phyloP scores from a whole-genome alignment of 352 stramenopile species.

The Phytopythium kandeliae region DNA sequence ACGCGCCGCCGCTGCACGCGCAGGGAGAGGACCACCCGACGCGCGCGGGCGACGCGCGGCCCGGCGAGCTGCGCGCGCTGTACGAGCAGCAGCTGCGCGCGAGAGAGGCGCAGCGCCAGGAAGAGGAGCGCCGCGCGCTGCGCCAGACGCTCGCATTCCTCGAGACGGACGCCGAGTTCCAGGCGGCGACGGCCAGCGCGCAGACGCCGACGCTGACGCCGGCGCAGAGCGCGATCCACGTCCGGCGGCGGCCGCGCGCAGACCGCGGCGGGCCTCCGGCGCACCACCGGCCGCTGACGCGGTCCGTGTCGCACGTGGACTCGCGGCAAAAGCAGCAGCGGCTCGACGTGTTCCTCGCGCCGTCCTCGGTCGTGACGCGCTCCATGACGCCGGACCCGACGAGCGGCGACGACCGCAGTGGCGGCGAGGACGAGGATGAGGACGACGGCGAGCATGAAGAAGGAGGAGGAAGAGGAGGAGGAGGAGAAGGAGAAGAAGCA shows the following conservation, averaged over 20 bases:
- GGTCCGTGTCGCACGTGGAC: conserved; percentile 14
- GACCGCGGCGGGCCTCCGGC: neutral
- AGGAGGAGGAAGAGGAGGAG: neutral
- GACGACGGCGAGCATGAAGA: neutral
- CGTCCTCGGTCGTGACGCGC: conserved; percentile 3
- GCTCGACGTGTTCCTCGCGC: conserved; percentile 33
- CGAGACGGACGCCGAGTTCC: conserved; percentile 41
- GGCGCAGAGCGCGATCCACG: no score
- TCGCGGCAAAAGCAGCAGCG: conserved; percentile 30
- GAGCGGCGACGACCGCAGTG: neutral
- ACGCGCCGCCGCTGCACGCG: conserved; percentile 26
- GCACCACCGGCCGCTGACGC: conserved; percentile 21
- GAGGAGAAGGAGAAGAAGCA: neutral
- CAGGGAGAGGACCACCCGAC: conserved; percentile 15
- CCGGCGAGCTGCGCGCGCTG: conserved; percentile 30
- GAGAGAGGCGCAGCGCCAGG: conserved; percentile 20
- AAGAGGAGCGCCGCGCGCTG: conserved; percentile 29
- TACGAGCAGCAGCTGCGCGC: conserved; percentile 34
- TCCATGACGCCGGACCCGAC: conserved; percentile 5
- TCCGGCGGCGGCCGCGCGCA: neutral
- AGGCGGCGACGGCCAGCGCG: conserved; percentile 8
- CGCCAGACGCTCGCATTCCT: conserved; percentile 52
- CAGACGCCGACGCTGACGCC: no score
- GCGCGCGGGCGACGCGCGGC: conserved; percentile 1
- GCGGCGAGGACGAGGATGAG: no score